Percentiles rank a stretch among this genome's conserved stretches.
Evolutionary conservation across 106 monocot species (phyloP).

Genomic region (Vanilla planifolia): DNA sequence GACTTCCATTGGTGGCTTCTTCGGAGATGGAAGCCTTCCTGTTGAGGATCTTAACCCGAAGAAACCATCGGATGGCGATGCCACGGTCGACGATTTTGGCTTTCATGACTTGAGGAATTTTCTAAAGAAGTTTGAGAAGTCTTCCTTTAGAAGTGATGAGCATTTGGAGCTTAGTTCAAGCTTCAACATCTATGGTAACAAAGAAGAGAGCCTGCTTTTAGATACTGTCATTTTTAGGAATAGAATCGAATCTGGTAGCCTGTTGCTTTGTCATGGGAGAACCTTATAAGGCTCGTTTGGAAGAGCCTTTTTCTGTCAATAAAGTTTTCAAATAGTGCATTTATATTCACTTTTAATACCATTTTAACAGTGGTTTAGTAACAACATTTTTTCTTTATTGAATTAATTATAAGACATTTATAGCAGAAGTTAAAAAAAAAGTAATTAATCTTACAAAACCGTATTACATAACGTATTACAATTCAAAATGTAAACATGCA

Average conservation of each 20-base stretch:
- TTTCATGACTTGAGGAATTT: slow-evolving; percentile 23
- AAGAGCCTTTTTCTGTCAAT: no score
- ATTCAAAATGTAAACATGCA: no score
- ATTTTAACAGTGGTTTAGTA: no score
- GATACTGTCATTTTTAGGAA: slow-evolving; percentile 39
- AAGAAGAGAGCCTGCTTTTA: slow-evolving; percentile 36
- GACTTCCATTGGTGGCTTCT: slow-evolving; percentile 15
- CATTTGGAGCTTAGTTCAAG: slow-evolving; percentile 14
- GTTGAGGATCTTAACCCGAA: slow-evolving; percentile 7
- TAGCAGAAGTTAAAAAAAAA: no score
- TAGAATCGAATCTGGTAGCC: slow-evolving; percentile 52
- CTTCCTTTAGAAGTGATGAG: slow-evolving; percentile 4
- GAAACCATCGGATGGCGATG: slow-evolving; percentile 9
- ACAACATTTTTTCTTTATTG: no score
- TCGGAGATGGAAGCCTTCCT: slow-evolving; percentile 6
- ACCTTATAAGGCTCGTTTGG: slow-evolving; percentile 14
- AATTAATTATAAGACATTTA: no score
- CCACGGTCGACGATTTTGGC: slow-evolving; percentile 11
- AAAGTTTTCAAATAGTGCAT: no score
- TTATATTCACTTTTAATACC: no score
- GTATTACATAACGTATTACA: no score
- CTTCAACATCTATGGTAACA: slow-evolving; percentile 39
- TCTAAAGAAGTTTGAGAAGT: slow-evolving; percentile 42
- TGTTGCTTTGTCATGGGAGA: slow-evolving; percentile 58
- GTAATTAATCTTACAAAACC: no score